Evolutionary conservation across 495 filamentous ascomycete species (phyloP).

Genomic region (Evernia prunastri): DNA sequence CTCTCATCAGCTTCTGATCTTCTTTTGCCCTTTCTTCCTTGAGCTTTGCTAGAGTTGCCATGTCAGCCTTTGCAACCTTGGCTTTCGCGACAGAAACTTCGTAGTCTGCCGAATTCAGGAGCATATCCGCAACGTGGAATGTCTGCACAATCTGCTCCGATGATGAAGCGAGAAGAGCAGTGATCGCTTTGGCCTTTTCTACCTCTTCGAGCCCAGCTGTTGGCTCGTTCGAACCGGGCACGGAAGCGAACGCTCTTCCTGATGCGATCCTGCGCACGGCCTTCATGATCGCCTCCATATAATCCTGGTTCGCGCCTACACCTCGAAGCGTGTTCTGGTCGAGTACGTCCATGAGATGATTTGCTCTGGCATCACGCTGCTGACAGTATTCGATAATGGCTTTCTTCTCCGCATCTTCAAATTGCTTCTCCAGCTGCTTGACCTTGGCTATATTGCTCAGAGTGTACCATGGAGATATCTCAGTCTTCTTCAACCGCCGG

Average conservation of each 20-base stretch:
- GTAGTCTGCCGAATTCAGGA: constrained; percentile 49
- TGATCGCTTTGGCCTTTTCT: constrained; percentile 41
- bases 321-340: constrained; percentile 48
- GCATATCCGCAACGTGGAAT: constrained; percentile 43
- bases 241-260: constrained; percentile 26
- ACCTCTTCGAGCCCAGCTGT: constrained; percentile 42
- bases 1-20: constrained; percentile 42
- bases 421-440: constrained; percentile 46
- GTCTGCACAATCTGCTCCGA: constrained; percentile 47
- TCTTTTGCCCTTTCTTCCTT: constrained; percentile 47
- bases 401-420: constrained; percentile 48
- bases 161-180: constrained; percentile 38
- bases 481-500: constrained; percentile 46
- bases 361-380: constrained; percentile 45
- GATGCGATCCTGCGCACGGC: constrained; percentile 38
- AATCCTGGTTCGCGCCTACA: constrained; percentile 46
- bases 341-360: constrained; percentile 48
- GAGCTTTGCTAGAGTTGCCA: constrained; percentile 39
- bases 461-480: constrained; percentile 45
- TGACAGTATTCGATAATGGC: constrained; percentile 46
- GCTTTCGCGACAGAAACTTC: constrained; percentile 48
- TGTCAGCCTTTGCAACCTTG: constrained; percentile 40
- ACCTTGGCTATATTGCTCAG: constrained; percentile 44
- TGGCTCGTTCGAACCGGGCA: constrained; percentile 30
- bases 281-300: constrained; percentile 44